phyloP scores from a whole-genome alignment of 768 basidiomycete genomes.

The Boletus rubescentipes region DNA sequence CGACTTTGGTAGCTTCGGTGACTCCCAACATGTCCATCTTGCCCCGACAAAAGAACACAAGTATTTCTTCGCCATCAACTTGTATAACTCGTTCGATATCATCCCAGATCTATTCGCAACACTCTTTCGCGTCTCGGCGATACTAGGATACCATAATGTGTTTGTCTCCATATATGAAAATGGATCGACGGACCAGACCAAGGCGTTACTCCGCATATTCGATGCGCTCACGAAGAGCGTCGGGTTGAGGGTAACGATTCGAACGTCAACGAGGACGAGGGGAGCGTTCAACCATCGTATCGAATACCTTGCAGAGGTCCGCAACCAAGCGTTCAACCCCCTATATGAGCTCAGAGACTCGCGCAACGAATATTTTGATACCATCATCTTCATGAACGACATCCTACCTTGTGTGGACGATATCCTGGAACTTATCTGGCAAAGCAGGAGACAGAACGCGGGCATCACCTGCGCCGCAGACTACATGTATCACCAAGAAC shows the following conservation, averaged over 20 bases:
- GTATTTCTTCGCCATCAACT: conserved; percentile 98
- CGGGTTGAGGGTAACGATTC: conserved; percentile 90
- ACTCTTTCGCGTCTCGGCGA: conserved; percentile 87
- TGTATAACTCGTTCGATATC: conserved; percentile 99
- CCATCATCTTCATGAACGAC: conserved; percentile 99
- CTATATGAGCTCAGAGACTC: conserved; percentile 90
- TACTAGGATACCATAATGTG: conserved; percentile 97
- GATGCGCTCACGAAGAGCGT: conserved; percentile 88
- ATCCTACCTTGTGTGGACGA: conserved; percentile 98
- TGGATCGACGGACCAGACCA: conserved; percentile 98
- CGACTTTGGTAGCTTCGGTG: conserved; percentile 44
- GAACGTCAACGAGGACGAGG: conserved; percentile 87
- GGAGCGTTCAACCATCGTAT: conserved; percentile 99
- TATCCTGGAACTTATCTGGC: conserved; percentile 96
- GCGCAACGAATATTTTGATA: conserved; percentile 93
- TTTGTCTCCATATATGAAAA: conserved; percentile 99
- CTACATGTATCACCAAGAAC: conserved; percentile 98
- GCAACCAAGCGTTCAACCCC: conserved; percentile 95
- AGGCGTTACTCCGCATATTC: conserved; percentile 92
- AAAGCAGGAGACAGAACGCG: conserved; percentile 88
- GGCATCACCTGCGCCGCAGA: conserved; percentile 98
- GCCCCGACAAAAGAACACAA: conserved; percentile 73
- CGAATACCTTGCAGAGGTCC: conserved; percentile 99
- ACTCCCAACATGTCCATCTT: conserved; percentile 38
- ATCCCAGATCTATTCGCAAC: conserved; percentile 97